Evolutionary conservation across 306 rosid species (phyloP).

Genomic region (Heteromeles arbutifolia): DNA sequence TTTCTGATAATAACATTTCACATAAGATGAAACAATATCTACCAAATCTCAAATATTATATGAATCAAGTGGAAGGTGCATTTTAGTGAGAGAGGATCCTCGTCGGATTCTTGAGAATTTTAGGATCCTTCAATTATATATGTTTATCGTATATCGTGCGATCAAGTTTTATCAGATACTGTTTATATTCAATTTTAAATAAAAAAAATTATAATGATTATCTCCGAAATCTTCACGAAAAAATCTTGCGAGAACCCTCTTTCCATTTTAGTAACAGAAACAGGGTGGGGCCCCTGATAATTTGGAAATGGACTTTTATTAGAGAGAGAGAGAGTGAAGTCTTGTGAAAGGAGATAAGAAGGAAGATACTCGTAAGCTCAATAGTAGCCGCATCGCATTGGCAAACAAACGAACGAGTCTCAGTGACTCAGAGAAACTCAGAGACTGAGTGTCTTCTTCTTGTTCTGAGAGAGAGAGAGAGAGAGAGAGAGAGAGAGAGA

Average conservation of each 20-base stretch:
- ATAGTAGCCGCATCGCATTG: not conserved
- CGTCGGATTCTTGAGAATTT: too few species aligned
- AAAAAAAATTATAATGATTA: too few species aligned
- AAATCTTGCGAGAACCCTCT: too few species aligned
- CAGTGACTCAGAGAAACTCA: not conserved
- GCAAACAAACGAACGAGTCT: not conserved
- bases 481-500: slow-evolving; percentile 6
- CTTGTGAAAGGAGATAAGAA: not conserved
- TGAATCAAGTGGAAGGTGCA: not conserved
- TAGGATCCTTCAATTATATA: fast-evolving
- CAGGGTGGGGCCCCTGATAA: not conserved
- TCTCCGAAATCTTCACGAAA: too few species aligned
- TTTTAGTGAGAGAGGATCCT: too few species aligned
- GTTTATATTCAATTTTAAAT: too few species aligned
- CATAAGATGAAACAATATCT: too few species aligned
- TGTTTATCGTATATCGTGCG: too few species aligned
- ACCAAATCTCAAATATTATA: not conserved
- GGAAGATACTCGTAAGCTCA: not conserved
- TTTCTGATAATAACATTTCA: too few species aligned
- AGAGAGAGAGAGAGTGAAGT: not conserved
- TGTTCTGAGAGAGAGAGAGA: not conserved
- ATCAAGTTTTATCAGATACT: too few species aligned
- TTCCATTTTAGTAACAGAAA: not conserved
- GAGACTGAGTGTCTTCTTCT: not conserved
- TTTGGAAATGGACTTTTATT: not conserved